A percentile compares a stretch with the other conserved stretches of the same genome.
These are phyloP conservation scores for Candida maris DNA, from an alignment of 805 yeast genomes.

Conservation along the genomic window DNA sequence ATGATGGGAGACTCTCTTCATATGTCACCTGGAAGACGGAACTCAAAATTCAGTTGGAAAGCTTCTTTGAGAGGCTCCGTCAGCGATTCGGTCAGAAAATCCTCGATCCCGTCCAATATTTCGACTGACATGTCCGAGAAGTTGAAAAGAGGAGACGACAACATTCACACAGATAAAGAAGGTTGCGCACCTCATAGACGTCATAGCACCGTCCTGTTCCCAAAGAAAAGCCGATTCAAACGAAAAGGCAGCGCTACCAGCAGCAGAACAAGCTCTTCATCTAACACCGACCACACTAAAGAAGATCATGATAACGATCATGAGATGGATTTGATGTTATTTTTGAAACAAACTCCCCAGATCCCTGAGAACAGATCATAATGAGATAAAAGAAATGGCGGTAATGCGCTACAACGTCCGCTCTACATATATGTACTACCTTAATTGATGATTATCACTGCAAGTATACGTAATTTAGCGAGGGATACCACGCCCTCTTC, in stretches of 20 bases:
- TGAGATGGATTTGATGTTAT: slow-evolving; percentile 23
- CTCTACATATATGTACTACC: too few species aligned
- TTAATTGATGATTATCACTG: too few species aligned
- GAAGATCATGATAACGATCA: slow-evolving; percentile 11
- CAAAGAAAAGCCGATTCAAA: slow-evolving; percentile 10
- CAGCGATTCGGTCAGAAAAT: slow-evolving; percentile 15
- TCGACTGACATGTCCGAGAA: too few species aligned
- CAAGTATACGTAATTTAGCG: slow-evolving; percentile 14
- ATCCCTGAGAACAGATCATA: too few species aligned
- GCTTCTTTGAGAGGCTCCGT: slow-evolving; percentile 23
- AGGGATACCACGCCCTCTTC: slow-evolving; percentile 71
- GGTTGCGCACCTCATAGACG: neutral
- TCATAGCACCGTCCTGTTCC: slow-evolving; percentile 1
- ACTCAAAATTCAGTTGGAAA: slow-evolving; percentile 26
- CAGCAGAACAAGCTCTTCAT: slow-evolving; percentile 12
- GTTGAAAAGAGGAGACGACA: too few species aligned
- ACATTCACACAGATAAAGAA: too few species aligned
- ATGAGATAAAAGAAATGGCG: too few species aligned
- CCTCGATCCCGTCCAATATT: slow-evolving; percentile 9
- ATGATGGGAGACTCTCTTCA: neutral
- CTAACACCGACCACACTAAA: slow-evolving; percentile 8
- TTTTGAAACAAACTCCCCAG: slow-evolving; percentile 20
- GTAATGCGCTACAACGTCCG: too few species aligned
- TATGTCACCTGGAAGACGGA: slow-evolving; percentile 12
- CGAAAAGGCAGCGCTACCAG: slow-evolving; percentile 19